Evolutionary conservation across 108 stramenopile genomes (phyloP).

Genomic region (Stephanodiscus minutulus): DNA sequence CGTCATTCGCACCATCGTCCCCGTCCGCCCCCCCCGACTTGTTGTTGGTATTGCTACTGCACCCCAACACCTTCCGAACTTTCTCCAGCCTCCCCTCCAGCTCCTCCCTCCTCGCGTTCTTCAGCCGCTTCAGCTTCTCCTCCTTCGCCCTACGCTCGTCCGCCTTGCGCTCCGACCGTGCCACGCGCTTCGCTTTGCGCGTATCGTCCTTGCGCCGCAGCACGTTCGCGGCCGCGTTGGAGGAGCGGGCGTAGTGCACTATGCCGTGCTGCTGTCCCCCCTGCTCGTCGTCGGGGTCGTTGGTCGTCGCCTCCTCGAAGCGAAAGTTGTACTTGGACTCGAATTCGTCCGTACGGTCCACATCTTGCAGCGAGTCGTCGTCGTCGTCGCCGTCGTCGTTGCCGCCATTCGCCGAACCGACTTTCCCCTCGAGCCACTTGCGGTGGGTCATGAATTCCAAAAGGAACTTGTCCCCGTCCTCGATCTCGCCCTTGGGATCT

Average conservation of each 20-base stretch:
- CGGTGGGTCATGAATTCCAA: conserved; percentile 83
- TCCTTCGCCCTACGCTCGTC: conserved; percentile 94
- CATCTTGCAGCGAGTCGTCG: conserved; percentile 83
- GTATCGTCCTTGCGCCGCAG: conserved; percentile 92
- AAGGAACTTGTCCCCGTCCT: conserved; percentile 87
- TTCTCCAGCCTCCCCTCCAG: conserved; percentile 78
- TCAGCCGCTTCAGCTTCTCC: conserved; percentile 91
- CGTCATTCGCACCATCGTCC: neutral
- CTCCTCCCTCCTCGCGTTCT: conserved; percentile 95
- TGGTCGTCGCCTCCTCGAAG: conserved; percentile 97
- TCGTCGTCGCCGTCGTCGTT: conserved; percentile 57
- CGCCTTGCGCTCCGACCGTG: conserved; percentile 90
- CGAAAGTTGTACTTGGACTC: conserved; percentile 99
- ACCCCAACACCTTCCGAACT: conserved; percentile 80
- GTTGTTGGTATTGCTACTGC: conserved; percentile 18
- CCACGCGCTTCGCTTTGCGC: conserved; percentile 87
- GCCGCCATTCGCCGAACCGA: conserved; percentile 22
- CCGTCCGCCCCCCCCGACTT: conserved; percentile 29
- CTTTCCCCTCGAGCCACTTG: conserved; percentile 70
- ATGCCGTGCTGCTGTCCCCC: conserved; percentile 62
- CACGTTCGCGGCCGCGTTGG: conserved; percentile 62
- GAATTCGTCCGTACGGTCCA: conserved; percentile 94
- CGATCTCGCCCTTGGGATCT: conserved; percentile 89
- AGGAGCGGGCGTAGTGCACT: conserved; percentile 77
- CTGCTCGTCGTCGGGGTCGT: conserved; percentile 33